A percentile compares a stretch with the other conserved stretches of the same genome.
phyloP scores from a whole-genome alignment of 73 alveolate species.

The Blepharisma stoltei region DNA sequence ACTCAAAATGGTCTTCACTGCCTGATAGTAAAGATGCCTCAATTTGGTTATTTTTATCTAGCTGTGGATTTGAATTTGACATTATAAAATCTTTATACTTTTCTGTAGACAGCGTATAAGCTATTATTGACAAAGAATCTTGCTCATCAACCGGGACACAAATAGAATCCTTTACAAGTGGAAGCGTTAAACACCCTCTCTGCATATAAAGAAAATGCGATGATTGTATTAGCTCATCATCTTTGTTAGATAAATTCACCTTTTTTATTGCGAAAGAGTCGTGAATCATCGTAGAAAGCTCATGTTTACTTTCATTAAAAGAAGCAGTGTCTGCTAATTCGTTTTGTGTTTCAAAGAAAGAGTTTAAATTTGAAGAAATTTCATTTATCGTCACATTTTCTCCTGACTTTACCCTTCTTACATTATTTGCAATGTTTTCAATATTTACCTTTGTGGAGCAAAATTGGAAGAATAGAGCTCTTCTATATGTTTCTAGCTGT shows the following conservation, averaged over 20 bases:
- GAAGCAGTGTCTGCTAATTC: neutral
- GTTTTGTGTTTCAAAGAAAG: neutral
- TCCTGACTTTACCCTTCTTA: neutral
- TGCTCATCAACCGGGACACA: slow-evolving; percentile 17
- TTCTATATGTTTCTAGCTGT: slow-evolving; percentile 6
- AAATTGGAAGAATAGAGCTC: neutral
- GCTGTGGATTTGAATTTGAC: neutral
- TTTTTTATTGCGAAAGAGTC: neutral
- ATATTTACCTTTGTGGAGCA: slow-evolving; percentile 12
- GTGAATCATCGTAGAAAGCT: neutral
- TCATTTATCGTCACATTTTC: no score
- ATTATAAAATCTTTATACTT: neutral
- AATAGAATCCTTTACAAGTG: neutral
- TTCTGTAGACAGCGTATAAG: neutral
- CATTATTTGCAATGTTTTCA: neutral
- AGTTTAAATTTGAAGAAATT: no score
- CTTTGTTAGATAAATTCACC: neutral
- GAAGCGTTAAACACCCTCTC: neutral
- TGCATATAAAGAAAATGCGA: neutral
- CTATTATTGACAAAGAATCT: slow-evolving; percentile 16
- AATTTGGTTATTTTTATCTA: neutral
- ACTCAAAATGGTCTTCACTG: slow-evolving; percentile 2
- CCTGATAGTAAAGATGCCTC: neutral
- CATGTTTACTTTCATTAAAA: neutral
- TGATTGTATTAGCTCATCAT: neutral